These are phyloP conservation scores for Ogataea wickerhamii DNA, from an alignment of 805 yeast species.

Conservation along the genomic window DNA sequence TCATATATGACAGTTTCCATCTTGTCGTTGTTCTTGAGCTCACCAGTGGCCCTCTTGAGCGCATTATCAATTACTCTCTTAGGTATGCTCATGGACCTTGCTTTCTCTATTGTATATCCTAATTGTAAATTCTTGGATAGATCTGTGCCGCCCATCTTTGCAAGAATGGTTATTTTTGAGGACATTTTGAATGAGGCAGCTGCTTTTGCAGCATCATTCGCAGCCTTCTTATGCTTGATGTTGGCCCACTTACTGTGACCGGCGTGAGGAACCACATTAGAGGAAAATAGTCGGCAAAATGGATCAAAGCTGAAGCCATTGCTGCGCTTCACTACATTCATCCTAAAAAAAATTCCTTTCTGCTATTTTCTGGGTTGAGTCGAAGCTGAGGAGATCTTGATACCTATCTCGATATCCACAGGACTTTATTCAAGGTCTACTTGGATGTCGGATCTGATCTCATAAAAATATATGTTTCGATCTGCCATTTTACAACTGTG, in stretches of 20 bases:
- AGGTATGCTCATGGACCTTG: slow-evolving; percentile 69
- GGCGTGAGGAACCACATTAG: slow-evolving; percentile 31
- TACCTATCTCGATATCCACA: too few relatives aligned
- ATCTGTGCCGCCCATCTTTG: slow-evolving; percentile 70
- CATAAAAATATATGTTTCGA: too few relatives aligned
- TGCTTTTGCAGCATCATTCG: slow-evolving; percentile 78
- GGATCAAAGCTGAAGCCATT: too few relatives aligned
- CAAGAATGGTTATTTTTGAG: slow-evolving; percentile 69
- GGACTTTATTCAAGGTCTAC: too few relatives aligned
- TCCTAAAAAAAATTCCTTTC: too few relatives aligned
- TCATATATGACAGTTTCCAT: slow-evolving; percentile 69
- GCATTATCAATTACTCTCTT: slow-evolving; percentile 88
- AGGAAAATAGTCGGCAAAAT: slow-evolving; percentile 6
- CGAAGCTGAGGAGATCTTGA: too few relatives aligned
- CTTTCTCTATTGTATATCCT: slow-evolving; percentile 72
- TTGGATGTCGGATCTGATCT: too few relatives aligned
- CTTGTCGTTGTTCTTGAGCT: slow-evolving; percentile 40
- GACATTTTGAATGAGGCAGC: slow-evolving; percentile 68
- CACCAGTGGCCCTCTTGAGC: slow-evolving; percentile 78
- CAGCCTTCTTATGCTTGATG: slow-evolving; percentile 90
- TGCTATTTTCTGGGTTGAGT: too few relatives aligned
- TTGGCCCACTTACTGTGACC: slow-evolving; percentile 98
- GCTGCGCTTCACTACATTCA: too few relatives aligned
- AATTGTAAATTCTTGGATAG: slow-evolving; percentile 56
- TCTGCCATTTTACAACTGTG: too few relatives aligned